Percentiles rank a stretch among this genome's conserved stretches.
Conservation (phyloP, 345 rosid species). For the Anacardium occidentale region DNA sequence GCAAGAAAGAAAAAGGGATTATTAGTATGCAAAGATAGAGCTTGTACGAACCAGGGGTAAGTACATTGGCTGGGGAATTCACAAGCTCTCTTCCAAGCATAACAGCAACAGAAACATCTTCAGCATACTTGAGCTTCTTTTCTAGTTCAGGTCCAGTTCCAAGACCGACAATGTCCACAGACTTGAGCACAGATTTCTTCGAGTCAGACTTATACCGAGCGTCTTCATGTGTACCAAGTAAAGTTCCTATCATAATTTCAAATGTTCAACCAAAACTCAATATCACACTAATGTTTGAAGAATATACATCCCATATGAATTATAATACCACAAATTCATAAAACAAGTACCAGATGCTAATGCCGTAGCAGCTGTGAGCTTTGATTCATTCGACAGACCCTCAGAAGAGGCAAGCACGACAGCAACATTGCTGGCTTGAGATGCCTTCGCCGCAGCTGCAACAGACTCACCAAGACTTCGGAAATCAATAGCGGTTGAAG, state of each 20-base stretch:
- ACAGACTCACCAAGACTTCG: conserved; percentile 66
- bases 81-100: conserved; percentile 81
- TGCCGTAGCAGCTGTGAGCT: conserved; percentile 65
- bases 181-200: conserved; percentile 59
- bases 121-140: conserved; percentile 84
- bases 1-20: background rate
- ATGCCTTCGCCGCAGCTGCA: conserved; percentile 62
- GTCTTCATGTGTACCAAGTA: conserved; percentile 77
- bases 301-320: background rate
- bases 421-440: conserved; percentile 61
- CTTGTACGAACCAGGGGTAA: conserved; percentile 68
- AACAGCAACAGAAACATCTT: conserved; percentile 68
- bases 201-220: conserved; percentile 75
- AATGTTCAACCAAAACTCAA: conserved; percentile 8
- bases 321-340: background rate
- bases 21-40: conserved; percentile 1
- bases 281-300: background rate
- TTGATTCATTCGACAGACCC: conserved; percentile 52
- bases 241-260: conserved; percentile 48
- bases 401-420: conserved; percentile 63
- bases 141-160: conserved; percentile 77
- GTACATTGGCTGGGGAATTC: conserved; percentile 94
- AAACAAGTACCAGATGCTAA: conserved; percentile 64
- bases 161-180: conserved; percentile 81
- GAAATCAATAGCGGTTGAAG: conserved; percentile 48